Base-by-base conservation (phyloP, 306 rosid species). In the Lithocarpus polystachyus region DNA sequence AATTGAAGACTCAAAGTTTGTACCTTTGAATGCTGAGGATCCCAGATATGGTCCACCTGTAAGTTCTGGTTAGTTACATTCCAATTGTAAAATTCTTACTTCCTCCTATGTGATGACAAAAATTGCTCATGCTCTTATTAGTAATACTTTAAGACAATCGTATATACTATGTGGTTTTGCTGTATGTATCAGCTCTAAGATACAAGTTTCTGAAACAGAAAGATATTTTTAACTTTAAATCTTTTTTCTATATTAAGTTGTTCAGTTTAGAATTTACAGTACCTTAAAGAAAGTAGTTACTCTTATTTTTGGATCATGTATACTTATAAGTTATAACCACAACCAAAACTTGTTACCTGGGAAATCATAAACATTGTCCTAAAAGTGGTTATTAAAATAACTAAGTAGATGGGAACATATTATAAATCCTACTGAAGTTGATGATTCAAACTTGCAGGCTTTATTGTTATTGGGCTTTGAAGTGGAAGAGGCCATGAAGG, bases 31-130 rank as follows among this genome's bases (percentile, higher is more conserved):
- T 78, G 81, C 82, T 1, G 99, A 95, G 31, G 97, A 91, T 80
- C 87, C 91, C 26, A 82, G 40, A 17, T 95, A 82, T 84, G 99
- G 99, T 80, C 98, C 97, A 80, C 94, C 99, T 91, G 97, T 91
- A 93, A 95, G 99, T 95, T 85, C 88, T 85, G 97, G 94, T 92
- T 89, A 92, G 98, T 92, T 90, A 80, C 86, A 12, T 75, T 79
- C 73, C 56, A 40, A 28, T 79, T 76, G 15, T 77, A 18, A 71
- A 48, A 28, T 76, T 62, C 67, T 60, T 53, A 22, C 72, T 4
- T 67, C 4, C 1, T 8, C 20, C 26, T 4, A 4, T 35, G 26
- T 19, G 72, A 35, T 18, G 52, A 8, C 6, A 68, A 24, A 19
- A n/a, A 68, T n/a, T 29, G 72, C 72, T 7, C 52, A 33, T 19